phyloP scores from a whole-genome alignment of 495 filamentous ascomycete genomes.

The Neurospora sp. region DNA sequence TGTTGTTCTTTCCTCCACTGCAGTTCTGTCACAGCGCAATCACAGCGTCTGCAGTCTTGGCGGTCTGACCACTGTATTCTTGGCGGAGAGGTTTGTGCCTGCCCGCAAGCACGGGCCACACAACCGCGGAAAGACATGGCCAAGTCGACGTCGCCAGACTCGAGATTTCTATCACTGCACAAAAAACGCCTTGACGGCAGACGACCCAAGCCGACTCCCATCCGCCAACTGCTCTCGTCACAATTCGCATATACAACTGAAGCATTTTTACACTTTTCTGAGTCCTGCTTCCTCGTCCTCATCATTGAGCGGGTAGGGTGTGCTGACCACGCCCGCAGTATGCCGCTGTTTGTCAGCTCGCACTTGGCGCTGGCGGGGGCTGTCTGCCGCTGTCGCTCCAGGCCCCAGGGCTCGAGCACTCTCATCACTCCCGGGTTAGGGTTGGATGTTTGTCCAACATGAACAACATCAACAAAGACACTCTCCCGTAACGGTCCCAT shows the following conservation, averaged over 20 bases:
- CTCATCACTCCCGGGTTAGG: neutral
- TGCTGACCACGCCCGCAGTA: neutral
- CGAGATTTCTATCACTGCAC: neutral
- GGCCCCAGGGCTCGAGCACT: neutral
- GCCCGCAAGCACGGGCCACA: neutral
- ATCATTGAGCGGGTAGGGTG: neutral
- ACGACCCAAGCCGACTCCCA: neutral
- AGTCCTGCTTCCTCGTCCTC: neutral
- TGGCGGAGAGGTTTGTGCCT: neutral
- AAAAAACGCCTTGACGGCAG: neutral
- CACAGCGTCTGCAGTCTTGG: neutral
- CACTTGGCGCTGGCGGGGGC: neutral
- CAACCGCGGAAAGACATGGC: neutral
- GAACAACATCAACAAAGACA: neutral
- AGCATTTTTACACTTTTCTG: neutral
- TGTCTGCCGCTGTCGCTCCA: neutral
- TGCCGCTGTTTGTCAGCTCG: neutral
- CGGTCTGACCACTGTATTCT: neutral
- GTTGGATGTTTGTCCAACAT: neutral
- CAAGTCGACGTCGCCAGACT: neutral
- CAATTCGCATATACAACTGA: neutral
- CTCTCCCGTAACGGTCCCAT: neutral
- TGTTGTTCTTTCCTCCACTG: neutral
- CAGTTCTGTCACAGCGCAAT: neutral
- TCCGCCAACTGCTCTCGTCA: too few relatives aligned